Evolutionary conservation across 768 basidiomycete species (phyloP), one percentile per base, ranked within the genome.

Genomic region (Clitopilus hobsonii): DNA sequence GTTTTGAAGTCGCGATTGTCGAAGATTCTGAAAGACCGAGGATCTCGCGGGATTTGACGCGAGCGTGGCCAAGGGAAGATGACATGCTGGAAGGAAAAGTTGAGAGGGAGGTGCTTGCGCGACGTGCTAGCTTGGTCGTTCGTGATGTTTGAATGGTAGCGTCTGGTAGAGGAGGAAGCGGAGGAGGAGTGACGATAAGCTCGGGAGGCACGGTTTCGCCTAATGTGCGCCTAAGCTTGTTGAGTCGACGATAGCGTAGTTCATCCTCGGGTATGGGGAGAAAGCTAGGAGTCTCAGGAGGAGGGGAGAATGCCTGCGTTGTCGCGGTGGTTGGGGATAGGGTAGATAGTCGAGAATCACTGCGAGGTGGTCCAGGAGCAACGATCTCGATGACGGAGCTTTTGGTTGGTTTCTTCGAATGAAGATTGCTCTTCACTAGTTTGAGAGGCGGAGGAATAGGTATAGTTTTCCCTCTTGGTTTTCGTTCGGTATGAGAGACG

Each of bases 161-260:
- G 41, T 18, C 2, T 16, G 41, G 41, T 41, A 45, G 41, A 20
- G 41, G 18, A 16, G 22, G 22, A 23, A 45, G 41, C 4, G 18
- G 5, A 11, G 41, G 18, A 23, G 41, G 22, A 11, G 18, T 45
- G 11, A 45, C 58, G 18, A 63, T 55, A 23, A 65, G 60, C 20
- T 65, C 64, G 3, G 54, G 45, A 6, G 64, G 64, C 4, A 65
- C 52, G 1, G 38, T 48, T 49, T 65, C 64, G 4, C 64, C 64
- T 5, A 65, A 26, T 14, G 57, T 63, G 6, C 58, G 57, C 59
- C 60, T 61, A 2, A 65, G 56, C 23, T 65, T 65, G 3, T 56
- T 45, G 18, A 61, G 55, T 22, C 56, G 54, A 13, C 64, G 49
- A 22, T 54, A 51, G 10, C 56, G 25, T 14, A 54, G 52, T 23